These are phyloP conservation scores for Cercophora samala DNA, from an alignment of 495 filamentous ascomycete genomes.

Conservation along the genomic window DNA sequence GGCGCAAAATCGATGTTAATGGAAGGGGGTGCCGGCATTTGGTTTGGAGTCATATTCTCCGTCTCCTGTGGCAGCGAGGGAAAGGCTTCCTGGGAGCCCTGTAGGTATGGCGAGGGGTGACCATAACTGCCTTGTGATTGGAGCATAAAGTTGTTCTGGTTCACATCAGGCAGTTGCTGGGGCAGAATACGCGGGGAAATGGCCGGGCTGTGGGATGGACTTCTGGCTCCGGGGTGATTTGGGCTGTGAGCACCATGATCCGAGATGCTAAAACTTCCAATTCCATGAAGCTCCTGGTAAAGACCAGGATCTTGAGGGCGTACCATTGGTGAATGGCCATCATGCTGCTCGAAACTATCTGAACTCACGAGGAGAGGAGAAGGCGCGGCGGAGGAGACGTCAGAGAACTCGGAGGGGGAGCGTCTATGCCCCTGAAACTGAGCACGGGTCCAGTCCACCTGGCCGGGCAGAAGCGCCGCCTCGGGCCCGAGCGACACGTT, in stretches of 20 bases:
- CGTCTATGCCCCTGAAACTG: slow-evolving; percentile 77
- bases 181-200: slow-evolving; percentile 79
- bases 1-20: slow-evolving; percentile 95
- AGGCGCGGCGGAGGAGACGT: slow-evolving; percentile 71
- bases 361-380: slow-evolving; percentile 78
- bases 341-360: slow-evolving; percentile 72
- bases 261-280: slow-evolving; percentile 78
- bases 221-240: slow-evolving; percentile 55
- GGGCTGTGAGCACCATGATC: slow-evolving; percentile 60
- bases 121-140: slow-evolving; percentile 46
- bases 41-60: slow-evolving; percentile 51
- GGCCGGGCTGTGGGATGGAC: slow-evolving; percentile 79
- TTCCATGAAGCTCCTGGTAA: slow-evolving; percentile 73
- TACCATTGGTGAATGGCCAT: slow-evolving; percentile 77
- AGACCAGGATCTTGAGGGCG: slow-evolving; percentile 66
- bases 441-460: slow-evolving; percentile 65
- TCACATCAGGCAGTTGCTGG: slow-evolving; percentile 58
- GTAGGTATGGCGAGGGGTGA: slow-evolving; percentile 54
- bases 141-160: slow-evolving; percentile 53
- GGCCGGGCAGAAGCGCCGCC: slow-evolving; percentile 64
- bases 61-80: slow-evolving; percentile 48
- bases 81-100: slow-evolving; percentile 55
- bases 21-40: slow-evolving; percentile 76
- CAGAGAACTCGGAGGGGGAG: slow-evolving; percentile 86
- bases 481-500: slow-evolving; percentile 78